Conservation (phyloP, 1,139 yeast genomes). For the Suhomyces bokatorum region DNA sequence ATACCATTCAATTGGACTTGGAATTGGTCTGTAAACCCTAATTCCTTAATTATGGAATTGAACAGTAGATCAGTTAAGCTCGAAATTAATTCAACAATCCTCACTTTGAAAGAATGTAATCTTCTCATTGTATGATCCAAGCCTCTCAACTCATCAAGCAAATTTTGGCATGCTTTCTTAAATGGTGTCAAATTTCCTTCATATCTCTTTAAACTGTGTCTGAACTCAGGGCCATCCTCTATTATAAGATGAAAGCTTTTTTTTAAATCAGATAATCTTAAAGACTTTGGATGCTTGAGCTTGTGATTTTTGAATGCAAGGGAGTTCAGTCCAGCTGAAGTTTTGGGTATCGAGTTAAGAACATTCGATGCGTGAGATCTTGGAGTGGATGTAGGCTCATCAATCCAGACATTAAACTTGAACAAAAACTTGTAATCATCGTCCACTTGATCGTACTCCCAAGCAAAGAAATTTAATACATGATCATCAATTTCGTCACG, state of each 20-base stretch:
- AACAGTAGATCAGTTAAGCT: conserved; percentile 22
- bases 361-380: background rate
- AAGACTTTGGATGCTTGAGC: conserved; percentile 1
- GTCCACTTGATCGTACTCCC: conserved; percentile 25
- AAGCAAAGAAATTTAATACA: conserved; percentile 30
- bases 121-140: conserved; percentile 28
- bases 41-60: conserved; percentile 13
- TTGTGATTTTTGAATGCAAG: background rate
- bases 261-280: conserved; percentile 12
- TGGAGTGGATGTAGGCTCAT: conserved; percentile 10
- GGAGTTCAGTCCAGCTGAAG: background rate
- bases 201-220: conserved; percentile 54
- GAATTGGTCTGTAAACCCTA: conserved; percentile 17
- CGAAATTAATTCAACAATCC: conserved; percentile 27
- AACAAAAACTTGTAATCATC: conserved; percentile 25
- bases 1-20: conserved; percentile 17
- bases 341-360: background rate
- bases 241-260: conserved; percentile 33
- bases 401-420: conserved; percentile 35
- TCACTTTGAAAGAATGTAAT: conserved; percentile 21
- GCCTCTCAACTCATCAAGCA: conserved; percentile 37
- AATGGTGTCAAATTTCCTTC: conserved; percentile 55
- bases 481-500: conserved; percentile 19
- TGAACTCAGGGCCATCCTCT: conserved; percentile 77
- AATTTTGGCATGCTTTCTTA: conserved; percentile 38